Evolutionary conservation across 257 asterid species (phyloP).

Genomic region (Solanum dulcamara): DNA sequence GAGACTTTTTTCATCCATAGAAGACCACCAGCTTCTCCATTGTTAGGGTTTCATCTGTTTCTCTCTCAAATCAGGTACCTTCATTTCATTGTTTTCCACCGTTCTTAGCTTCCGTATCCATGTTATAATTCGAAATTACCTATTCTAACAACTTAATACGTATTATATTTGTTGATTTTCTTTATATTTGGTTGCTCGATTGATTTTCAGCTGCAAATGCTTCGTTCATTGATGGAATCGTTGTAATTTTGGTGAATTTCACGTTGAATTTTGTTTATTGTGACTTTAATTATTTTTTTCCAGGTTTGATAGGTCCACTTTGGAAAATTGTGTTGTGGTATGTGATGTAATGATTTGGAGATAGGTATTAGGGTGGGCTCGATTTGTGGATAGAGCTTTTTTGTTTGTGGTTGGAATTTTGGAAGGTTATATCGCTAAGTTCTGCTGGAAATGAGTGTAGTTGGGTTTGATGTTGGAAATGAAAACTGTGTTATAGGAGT

Average conservation of each 20-base stretch:
- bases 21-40: neutral
- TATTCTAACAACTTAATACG: neutral
- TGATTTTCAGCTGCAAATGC: neutral
- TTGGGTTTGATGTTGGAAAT: conserved; percentile 93
- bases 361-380: neutral
- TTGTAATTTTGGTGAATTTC: neutral
- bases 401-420: conserved; percentile 1
- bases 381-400: neutral
- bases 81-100: neutral
- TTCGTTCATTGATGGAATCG: neutral
- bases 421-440: neutral
- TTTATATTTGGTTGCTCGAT: neutral
- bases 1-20: neutral
- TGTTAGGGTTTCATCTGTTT: conserved; percentile 39
- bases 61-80: conserved; percentile 10
- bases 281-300: neutral
- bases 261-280: neutral
- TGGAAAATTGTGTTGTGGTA: neutral
- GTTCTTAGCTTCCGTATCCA: conserved; percentile 9
- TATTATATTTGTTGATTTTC: neutral
- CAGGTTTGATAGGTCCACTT: neutral
- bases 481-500: conserved; percentile 90
- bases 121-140: neutral
- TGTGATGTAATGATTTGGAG: neutral
- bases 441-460: conserved; percentile 55